Evolutionary conservation across 2,329 filamentous ascomycete genomes (phyloP).

Genomic region (Pyrenophora tritici-repentis): DNA sequence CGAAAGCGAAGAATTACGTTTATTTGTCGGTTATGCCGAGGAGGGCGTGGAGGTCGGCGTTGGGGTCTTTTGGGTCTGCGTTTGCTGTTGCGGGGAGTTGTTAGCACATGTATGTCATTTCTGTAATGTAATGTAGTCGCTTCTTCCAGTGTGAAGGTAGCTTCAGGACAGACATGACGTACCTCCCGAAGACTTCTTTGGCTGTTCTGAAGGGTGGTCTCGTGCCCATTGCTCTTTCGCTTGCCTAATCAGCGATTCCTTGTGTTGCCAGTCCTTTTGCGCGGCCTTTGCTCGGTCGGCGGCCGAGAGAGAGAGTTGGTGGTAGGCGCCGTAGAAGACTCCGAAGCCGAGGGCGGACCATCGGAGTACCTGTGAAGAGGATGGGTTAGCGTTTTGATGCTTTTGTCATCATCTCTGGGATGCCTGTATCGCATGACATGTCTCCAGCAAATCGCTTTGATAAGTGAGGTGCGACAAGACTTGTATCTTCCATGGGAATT

Average conservation of each 20-base stretch:
- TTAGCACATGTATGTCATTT: not conserved
- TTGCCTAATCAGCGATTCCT: slow-evolving; percentile 88
- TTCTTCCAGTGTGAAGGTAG: too few relatives aligned
- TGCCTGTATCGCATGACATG: too few relatives aligned
- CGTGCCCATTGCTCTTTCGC: slow-evolving; percentile 90
- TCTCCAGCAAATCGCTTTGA: too few relatives aligned
- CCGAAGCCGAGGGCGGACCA: slow-evolving; percentile 92
- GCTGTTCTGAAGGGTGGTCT: slow-evolving; percentile 60
- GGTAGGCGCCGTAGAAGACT: slow-evolving; percentile 93
- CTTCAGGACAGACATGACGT: too few relatives aligned
- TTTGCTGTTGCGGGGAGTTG: slow-evolving; percentile 46
- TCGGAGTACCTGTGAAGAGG: slow-evolving; percentile 77
- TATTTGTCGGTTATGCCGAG: slow-evolving; percentile 47
- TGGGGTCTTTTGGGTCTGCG: slow-evolving; percentile 78
- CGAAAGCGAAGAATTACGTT: slow-evolving; percentile 6
- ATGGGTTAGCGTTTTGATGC: slow-evolving; percentile 27
- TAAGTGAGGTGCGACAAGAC: not conserved
- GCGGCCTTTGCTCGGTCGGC: slow-evolving; percentile 71
- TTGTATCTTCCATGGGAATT: not conserved
- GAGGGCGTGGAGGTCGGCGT: slow-evolving; percentile 86
- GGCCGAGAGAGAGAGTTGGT: slow-evolving; percentile 80
- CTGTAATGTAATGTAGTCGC: too few relatives aligned
- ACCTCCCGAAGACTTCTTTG: slow-evolving; percentile 41
- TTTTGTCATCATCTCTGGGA: not conserved
- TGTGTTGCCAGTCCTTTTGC: slow-evolving; percentile 85